phyloP scores from a whole-genome alignment of 768 basidiomycete species.

The Cantharellus anzutake region DNA sequence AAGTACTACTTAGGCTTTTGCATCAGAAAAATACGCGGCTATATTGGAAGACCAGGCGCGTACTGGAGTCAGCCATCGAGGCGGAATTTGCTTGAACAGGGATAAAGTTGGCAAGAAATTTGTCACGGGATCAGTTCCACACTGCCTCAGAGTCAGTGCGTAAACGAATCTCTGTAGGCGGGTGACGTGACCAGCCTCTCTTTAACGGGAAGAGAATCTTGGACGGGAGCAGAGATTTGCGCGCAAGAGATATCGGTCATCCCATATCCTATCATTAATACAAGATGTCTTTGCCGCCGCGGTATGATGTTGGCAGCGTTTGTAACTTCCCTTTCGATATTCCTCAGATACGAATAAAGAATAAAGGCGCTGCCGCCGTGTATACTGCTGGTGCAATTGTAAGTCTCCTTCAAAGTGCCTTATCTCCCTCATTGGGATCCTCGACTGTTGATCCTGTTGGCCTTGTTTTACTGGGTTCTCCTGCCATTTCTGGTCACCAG shows the following conservation, averaged over 20 bases:
- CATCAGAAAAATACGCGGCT: neutral
- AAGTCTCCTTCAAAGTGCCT: neutral
- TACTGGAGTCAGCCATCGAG: no score
- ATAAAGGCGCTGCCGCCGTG: neutral
- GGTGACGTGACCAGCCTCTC: no score
- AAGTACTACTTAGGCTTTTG: conserved; percentile 18
- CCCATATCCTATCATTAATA: no score
- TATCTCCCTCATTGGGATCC: neutral
- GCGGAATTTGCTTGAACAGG: no score
- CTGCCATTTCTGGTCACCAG: neutral
- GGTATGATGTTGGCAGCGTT: neutral
- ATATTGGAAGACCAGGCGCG: no score
- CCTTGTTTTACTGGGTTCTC: neutral
- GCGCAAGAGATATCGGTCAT: no score
- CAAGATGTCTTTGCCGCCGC: neutral
- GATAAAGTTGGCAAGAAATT: no score
- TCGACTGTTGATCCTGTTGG: neutral
- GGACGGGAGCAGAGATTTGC: no score
- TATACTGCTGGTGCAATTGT: neutral
- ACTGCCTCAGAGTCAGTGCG: no score
- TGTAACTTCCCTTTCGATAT: neutral
- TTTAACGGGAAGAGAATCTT: no score
- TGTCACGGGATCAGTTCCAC: no score
- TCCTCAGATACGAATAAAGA: neutral
- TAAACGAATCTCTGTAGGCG: no score